These are phyloP conservation scores for Rhodamnia rubescens DNA, from an alignment of 345 rosid species.

Conservation along the genomic window DNA sequence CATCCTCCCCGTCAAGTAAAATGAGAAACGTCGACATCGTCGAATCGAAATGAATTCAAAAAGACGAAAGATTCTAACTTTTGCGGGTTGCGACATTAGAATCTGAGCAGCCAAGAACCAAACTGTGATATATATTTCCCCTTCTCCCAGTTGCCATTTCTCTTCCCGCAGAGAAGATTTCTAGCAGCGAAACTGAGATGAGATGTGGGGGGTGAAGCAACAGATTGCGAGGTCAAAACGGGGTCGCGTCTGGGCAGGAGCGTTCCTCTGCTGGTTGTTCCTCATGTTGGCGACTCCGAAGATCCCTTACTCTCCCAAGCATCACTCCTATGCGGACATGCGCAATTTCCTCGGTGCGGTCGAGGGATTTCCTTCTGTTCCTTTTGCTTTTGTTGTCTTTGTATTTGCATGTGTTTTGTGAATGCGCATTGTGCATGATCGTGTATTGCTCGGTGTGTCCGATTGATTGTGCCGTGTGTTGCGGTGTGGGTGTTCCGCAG, in stretches of 20 bases:
- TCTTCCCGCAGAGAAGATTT: not conserved
- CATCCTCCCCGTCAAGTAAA: not conserved
- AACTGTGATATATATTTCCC: not conserved
- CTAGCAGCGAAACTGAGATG: not conserved
- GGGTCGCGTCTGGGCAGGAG: slow-evolving; percentile 34
- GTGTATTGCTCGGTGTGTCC: not conserved
- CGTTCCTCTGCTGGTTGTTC: slow-evolving; percentile 43
- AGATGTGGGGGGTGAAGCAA: slow-evolving; percentile 41
- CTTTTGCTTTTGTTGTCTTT: not conserved
- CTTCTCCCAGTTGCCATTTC: not conserved
- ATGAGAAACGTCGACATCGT: not conserved
- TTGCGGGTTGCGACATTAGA: not conserved
- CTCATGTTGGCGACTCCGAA: slow-evolving; percentile 62
- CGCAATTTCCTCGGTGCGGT: slow-evolving; percentile 74
- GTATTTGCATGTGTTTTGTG: not conserved
- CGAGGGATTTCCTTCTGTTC: not conserved
- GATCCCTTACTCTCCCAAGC: slow-evolving; percentile 35
- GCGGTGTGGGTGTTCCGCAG: slow-evolving; percentile 23
- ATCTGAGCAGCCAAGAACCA: not conserved
- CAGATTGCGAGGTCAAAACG: slow-evolving; percentile 32
- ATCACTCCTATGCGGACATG: slow-evolving; percentile 61
- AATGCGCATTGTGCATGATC: not conserved
- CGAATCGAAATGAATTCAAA: not conserved
- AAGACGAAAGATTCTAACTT: not conserved
- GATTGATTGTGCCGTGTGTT: not conserved